A percentile compares a stretch with the other conserved stretches of the same genome.
Conservation (phyloP, 495 filamentous ascomycete genomes). For the Penicillium paradoxum region DNA sequence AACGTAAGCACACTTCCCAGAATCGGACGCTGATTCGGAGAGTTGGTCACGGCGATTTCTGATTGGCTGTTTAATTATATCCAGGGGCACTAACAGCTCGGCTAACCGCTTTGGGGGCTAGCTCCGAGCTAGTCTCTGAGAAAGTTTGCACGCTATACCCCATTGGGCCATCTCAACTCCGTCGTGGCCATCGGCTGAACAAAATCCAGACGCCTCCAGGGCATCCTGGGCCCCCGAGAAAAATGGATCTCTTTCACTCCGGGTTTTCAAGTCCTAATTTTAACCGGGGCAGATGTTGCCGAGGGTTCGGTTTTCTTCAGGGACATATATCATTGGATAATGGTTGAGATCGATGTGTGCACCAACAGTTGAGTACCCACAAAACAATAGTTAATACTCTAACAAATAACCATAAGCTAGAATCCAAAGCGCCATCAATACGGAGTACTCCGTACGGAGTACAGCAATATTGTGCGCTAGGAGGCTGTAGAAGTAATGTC, state of each 20-base stretch:
- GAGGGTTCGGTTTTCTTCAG: not conserved
- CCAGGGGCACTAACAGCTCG: not conserved
- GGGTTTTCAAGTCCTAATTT: not conserved
- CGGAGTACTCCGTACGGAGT: no score
- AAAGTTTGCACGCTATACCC: not conserved
- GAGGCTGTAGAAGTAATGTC: no score
- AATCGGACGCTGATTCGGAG: not conserved
- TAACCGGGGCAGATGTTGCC: not conserved
- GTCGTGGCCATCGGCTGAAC: not conserved
- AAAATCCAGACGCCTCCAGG: not conserved
- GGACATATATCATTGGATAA: no score
- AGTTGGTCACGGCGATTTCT: not conserved
- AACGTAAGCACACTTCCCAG: not conserved
- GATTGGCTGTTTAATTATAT: not conserved
- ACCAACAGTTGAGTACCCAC: no score
- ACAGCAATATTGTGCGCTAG: no score
- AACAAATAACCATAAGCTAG: no score
- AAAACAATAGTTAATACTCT: no score
- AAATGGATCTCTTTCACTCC: not conserved
- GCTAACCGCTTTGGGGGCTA: not conserved
- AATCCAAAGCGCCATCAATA: no score
- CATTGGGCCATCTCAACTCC: not conserved
- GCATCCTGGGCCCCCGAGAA: not conserved
- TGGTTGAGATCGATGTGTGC: no score
- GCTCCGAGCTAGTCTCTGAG: not conserved